Percentiles rank a stretch among this genome's conserved stretches.
phyloP scores from a whole-genome alignment of 2,329 filamentous ascomycete genomes.

The Ophiostoma novo-ulmi region DNA sequence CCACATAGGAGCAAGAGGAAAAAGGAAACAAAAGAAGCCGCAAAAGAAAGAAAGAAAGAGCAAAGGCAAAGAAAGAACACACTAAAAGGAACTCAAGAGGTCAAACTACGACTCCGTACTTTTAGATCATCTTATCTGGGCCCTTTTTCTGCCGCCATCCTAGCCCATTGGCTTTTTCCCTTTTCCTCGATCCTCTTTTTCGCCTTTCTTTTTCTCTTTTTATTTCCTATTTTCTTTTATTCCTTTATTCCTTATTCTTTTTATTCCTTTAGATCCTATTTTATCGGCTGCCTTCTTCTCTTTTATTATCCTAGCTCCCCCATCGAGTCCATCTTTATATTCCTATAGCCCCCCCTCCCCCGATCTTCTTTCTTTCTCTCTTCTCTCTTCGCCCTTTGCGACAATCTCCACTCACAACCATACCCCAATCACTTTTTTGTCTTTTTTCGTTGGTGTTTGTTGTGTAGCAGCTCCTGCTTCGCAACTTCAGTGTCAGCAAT shows the following conservation, averaged over 20 bases:
- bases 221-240: conserved; percentile 14
- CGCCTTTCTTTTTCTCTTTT: conserved; percentile 9
- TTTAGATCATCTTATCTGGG: conserved; percentile 19
- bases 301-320: conserved; percentile 12
- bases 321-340: conserved; percentile 11
- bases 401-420: conserved; percentile 22
- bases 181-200: not conserved
- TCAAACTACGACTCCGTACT: conserved; percentile 16
- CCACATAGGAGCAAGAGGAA: conserved; percentile 7
- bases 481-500: conserved; percentile 26
- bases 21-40: not conserved
- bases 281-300: conserved; percentile 12
- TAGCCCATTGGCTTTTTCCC: conserved; percentile 15
- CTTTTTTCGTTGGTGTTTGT: not conserved
- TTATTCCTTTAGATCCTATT: not conserved
- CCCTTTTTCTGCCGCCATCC: conserved; percentile 12
- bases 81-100: not conserved
- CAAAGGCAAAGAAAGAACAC: not conserved
- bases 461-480: conserved; percentile 4
- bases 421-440: conserved; percentile 11
- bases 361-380: conserved; percentile 6
- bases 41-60: not conserved
- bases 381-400: conserved; percentile 12
- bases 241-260: conserved; percentile 8
- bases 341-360: conserved; percentile 15